These are phyloP conservation scores for Bretziella fagacearum DNA, from an alignment of 2,329 filamentous ascomycete species.

Conservation along the genomic window DNA sequence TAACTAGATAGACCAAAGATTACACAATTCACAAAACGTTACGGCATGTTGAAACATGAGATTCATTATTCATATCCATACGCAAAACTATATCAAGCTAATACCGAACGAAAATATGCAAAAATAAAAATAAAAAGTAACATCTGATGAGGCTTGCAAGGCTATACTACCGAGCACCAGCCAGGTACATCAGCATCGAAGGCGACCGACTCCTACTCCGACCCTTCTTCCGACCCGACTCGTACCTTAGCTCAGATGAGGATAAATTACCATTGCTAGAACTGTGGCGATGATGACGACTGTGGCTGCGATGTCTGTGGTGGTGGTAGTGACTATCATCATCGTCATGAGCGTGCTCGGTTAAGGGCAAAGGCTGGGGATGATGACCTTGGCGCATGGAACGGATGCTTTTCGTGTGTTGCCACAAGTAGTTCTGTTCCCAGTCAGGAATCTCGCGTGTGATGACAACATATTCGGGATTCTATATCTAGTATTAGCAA, in stretches of 20 bases:
- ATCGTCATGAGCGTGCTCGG: conserved; percentile 18
- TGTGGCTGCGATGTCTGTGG: conserved; percentile 24
- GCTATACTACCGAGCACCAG: conserved; percentile 30
- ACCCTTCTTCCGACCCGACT: conserved; percentile 41
- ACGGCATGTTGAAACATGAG: neutral
- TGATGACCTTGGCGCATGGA: conserved; percentile 26
- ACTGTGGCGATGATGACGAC: conserved; percentile 1
- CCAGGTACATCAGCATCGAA: conserved; percentile 38
- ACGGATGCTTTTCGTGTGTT: conserved; percentile 50
- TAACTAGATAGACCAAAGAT: too few relatives aligned
- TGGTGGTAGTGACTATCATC: conserved; percentile 28
- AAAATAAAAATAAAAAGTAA: neutral
- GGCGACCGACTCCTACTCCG: conserved; percentile 40
- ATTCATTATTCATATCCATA: neutral
- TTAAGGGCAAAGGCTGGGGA: neutral
- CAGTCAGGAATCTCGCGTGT: conserved; percentile 56
- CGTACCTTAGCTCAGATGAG: conserved; percentile 30
- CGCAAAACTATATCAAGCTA: neutral
- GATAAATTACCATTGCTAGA: neutral
- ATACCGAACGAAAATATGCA: neutral
- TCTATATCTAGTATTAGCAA: conserved; percentile 18
- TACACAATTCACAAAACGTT: neutral
- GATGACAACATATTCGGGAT: conserved; percentile 54
- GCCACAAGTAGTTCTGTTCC: conserved; percentile 55
- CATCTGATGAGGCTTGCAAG: neutral